phyloP scores from a whole-genome alignment of 2,329 filamentous ascomycete species.

The Verticillium klebahnii region DNA sequence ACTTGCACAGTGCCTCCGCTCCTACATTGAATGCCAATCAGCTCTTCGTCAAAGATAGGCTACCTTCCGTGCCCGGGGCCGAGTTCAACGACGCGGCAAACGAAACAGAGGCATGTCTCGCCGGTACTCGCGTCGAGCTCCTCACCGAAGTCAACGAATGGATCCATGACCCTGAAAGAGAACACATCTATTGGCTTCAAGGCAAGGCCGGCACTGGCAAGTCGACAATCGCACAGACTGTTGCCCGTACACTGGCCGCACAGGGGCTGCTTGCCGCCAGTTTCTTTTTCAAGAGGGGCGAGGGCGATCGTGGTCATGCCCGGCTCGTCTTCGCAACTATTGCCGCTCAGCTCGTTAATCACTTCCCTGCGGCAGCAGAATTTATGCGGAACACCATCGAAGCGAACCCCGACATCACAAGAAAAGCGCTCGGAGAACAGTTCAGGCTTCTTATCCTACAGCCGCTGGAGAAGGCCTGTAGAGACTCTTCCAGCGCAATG shows the following conservation, averaged over 20 bases:
- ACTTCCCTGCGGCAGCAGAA: slow-evolving; percentile 18
- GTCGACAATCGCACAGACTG: slow-evolving; percentile 30
- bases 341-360: slow-evolving; percentile 22
- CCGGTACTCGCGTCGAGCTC: slow-evolving; percentile 24
- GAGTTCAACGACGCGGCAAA: slow-evolving; percentile 28
- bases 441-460: slow-evolving; percentile 33
- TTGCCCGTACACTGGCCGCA: slow-evolving; percentile 14
- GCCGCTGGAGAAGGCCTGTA: slow-evolving; percentile 24
- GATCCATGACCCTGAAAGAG: slow-evolving; percentile 9
- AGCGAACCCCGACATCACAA: slow-evolving; percentile 19
- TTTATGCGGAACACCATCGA: slow-evolving; percentile 24
- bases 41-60: slow-evolving; percentile 3
- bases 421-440: slow-evolving; percentile 26
- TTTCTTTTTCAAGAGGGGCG: slow-evolving; percentile 41
- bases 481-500: not conserved
- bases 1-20: not conserved
- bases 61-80: slow-evolving; percentile 17
- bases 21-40: not conserved
- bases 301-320: slow-evolving; percentile 29
- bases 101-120: slow-evolving; percentile 24
- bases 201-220: slow-evolving; percentile 35
- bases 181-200: slow-evolving; percentile 29
- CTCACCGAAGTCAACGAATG: slow-evolving; percentile 23
- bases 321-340: slow-evolving; percentile 35
- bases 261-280: slow-evolving; percentile 22